Evolutionary conservation across 2,329 filamentous ascomycete species (phyloP), one percentile per base, ranked within the genome.

Genomic region (Thermothelomyces thermophilus): DNA sequence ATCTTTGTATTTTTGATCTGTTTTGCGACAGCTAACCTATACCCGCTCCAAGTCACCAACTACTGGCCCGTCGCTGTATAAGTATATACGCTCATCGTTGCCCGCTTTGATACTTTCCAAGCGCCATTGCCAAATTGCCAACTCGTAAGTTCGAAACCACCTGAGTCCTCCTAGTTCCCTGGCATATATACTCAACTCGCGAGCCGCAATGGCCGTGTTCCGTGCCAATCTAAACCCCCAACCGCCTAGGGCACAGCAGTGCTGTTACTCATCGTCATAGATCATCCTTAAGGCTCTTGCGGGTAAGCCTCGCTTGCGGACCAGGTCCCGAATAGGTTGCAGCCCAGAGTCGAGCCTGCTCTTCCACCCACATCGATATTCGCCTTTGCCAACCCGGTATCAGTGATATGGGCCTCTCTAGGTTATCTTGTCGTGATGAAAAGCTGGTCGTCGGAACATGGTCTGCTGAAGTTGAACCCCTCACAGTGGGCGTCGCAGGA

Each of bases 1-100:
- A 31, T 41, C 16, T n/a, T 14, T 41, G 35, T 9, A 30, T 34
- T 50, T 50, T 37, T 45, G 28, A 36, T 31, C 16, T 50, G 48
- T 31, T 22, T 19, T 45, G 30, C 24, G 41, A 11, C 42, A n/a
- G 45, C 24, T n/a, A 24, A 28, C 28, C 37, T 36, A 17, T 34
- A 28, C 41, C 40, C 41, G 47, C 41, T 34, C 41, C 19, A 40
- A 24, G 16, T 33, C 20, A 46, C 40, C 41, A 45, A 13, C 30
- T 17, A 34, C 17, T 33, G 5, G 10, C 3, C 28, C n/a, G 24
- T 35, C 34, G 17, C 26, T 30, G 13, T 9, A 31, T 42, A 39
- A 17, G 19, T 46, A 46, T 41, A 35, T 45, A 24, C 34, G 41
- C 33, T 22, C 46, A 22, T 13, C 31, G 13, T 19, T 24, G 22